These are phyloP conservation scores for Panicum hallii DNA, from an alignment of 202 grass and related monocot genomes.

Conservation along the genomic window DNA sequence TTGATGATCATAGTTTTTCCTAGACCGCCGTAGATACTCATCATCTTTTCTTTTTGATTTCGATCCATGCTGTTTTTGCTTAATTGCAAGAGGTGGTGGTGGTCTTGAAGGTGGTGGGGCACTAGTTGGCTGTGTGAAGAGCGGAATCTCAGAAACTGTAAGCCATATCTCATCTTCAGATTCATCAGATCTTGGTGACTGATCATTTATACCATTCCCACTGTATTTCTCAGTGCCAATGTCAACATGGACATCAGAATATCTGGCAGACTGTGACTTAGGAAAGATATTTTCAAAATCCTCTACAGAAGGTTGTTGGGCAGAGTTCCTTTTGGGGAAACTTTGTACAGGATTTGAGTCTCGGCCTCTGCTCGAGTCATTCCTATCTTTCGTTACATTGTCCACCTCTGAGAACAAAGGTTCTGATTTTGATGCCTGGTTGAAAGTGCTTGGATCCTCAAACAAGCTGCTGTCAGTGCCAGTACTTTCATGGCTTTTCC, in stretches of 20 bases:
- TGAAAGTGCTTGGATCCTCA: conserved; percentile 63
- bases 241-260: conserved; percentile 65
- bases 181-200: conserved; percentile 72
- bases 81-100: conserved; percentile 75
- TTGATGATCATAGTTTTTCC: conserved; percentile 63
- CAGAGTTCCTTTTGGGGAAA: conserved; percentile 54
- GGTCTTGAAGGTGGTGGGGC: conserved; percentile 85
- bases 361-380: conserved; percentile 38
- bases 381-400: conserved; percentile 47
- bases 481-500: conserved; percentile 50
- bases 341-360: conserved; percentile 58
- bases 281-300: conserved; percentile 75
- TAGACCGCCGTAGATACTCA: conserved; percentile 44
- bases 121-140: conserved; percentile 91
- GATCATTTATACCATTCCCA: conserved; percentile 57
- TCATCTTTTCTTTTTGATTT: conserved; percentile 58
- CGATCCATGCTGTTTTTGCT: conserved; percentile 49
- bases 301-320: conserved; percentile 57
- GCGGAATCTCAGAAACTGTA: conserved; percentile 94
- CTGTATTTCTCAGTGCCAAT: conserved; percentile 57
- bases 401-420: conserved; percentile 58
- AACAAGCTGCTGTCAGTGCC: conserved; percentile 51
- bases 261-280: conserved; percentile 51
- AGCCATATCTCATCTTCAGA: conserved; percentile 87
- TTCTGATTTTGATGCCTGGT: conserved; percentile 58